Conservation (phyloP, 192 early-diverging fungal species). For the Coemansia furcata region DNA sequence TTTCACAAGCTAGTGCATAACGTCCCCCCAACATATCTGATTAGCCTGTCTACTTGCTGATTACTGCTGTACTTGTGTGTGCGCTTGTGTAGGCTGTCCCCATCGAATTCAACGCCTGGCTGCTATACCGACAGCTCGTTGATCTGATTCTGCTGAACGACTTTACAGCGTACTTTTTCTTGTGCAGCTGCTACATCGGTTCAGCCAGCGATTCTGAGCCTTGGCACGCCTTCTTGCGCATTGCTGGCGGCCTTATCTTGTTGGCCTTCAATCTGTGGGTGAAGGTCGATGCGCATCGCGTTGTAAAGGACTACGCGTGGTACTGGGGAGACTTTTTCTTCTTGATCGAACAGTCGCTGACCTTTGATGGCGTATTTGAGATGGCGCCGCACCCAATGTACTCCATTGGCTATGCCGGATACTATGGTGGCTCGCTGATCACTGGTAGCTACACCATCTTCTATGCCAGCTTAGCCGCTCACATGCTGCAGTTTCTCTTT, state of each 20-base stretch:
- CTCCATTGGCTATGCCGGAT: conserved; percentile 94
- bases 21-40: background rate
- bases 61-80: background rate
- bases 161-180: conserved; percentile 83
- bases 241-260: conserved; percentile 74
- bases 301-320: conserved; percentile 97
- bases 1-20: conserved; percentile 13
- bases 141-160: conserved; percentile 94
- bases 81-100: conserved; percentile 59
- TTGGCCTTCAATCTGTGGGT: conserved; percentile 95
- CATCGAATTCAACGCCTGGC: conserved; percentile 95
- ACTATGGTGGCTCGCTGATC: conserved; percentile 92
- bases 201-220: conserved; percentile 56
- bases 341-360: conserved; percentile 83
- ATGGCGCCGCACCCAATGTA: conserved; percentile 99
- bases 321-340: conserved; percentile 99
- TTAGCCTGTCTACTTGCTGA: background rate
- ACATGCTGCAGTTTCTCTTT: conserved; percentile 86
- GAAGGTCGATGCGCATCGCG: conserved; percentile 90
- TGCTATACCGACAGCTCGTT: conserved; percentile 90
- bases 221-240: conserved; percentile 68
- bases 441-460: conserved; percentile 89
- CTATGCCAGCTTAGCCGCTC: conserved; percentile 84
- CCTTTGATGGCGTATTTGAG: conserved; percentile 93
- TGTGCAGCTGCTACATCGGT: conserved; percentile 78